Percentiles rank a stretch among this genome's conserved stretches.
phyloP scores from a whole-genome alignment of 2,329 filamentous ascomycete genomes.

The Penicillium concentricum region DNA sequence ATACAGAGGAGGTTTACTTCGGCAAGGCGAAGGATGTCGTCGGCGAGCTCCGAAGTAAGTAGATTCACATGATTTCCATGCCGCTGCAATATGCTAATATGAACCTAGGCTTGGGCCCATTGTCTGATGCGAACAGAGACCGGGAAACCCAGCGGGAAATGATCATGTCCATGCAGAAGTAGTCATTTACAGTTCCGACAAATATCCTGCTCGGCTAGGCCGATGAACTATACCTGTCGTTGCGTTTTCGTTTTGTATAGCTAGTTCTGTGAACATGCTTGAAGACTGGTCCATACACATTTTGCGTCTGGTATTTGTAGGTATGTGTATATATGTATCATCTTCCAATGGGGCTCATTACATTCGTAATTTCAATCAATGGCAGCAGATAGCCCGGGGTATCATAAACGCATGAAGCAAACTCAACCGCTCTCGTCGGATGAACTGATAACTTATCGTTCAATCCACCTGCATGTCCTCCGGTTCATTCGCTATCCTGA shows the following conservation, averaged over 20 bases:
- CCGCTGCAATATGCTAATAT: conserved; percentile 12
- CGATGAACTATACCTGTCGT: conserved; percentile 11
- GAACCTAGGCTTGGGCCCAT: conserved; percentile 61
- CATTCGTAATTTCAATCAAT: neutral
- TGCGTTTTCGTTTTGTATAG: conserved; percentile 19
- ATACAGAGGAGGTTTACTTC: conserved; percentile 89
- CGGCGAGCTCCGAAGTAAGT: conserved; percentile 80
- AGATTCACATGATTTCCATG: neutral
- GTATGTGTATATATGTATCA: neutral
- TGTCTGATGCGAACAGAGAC: conserved; percentile 83
- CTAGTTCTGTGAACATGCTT: conserved; percentile 15
- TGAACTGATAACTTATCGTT: conserved; percentile 41
- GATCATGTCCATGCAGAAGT: conserved; percentile 61
- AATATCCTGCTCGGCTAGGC: conserved; percentile 8
- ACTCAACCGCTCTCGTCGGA: conserved; percentile 30
- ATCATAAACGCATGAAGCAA: conserved; percentile 8
- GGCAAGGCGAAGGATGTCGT: conserved; percentile 99
- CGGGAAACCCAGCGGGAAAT: conserved; percentile 84
- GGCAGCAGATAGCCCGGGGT: conserved; percentile 7
- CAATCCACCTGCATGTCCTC: conserved; percentile 44
- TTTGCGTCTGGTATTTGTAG: neutral
- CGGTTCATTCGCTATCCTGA: conserved; percentile 18
- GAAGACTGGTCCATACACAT: conserved; percentile 6
- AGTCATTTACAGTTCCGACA: conserved; percentile 13
- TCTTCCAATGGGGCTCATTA: conserved; percentile 8